Evolutionary conservation across 768 basidiomycete species (phyloP).

Genomic region (Naganishia antarctica): DNA sequence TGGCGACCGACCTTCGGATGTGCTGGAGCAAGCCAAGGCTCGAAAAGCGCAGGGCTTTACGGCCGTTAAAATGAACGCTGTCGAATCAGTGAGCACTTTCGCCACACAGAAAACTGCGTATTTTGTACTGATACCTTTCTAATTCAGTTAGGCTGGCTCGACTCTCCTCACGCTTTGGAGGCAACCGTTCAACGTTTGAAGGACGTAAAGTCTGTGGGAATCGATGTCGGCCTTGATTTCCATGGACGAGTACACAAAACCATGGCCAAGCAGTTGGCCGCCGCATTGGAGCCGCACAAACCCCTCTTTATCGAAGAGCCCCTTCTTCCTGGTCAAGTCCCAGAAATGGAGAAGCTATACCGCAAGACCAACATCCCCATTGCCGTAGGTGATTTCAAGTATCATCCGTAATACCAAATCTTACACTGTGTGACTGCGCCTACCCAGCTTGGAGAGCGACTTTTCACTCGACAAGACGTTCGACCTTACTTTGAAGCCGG

Average conservation of each 20-base stretch:
- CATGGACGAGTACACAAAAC: constrained; percentile 47
- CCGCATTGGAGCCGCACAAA: constrained; percentile 43
- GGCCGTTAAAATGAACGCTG: constrained; percentile 52
- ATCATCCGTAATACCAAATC: constrained; percentile 52
- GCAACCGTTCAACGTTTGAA: constrained; percentile 42
- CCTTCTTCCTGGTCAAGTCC: constrained; percentile 41
- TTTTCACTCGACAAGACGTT: constrained; percentile 43
- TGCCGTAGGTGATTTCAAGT: constrained; percentile 56
- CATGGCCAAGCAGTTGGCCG: constrained; percentile 47
- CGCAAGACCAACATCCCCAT: constrained; percentile 60
- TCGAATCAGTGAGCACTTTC: constrained; percentile 65
- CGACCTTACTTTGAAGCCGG: constrained; percentile 46
- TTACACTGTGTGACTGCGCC: constrained; percentile 51
- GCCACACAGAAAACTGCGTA: constrained; percentile 60
- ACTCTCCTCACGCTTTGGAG: constrained; percentile 44
- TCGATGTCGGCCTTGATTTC: constrained; percentile 48
- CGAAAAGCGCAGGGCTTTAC: constrained; percentile 47
- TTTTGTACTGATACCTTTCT: constrained; percentile 56
- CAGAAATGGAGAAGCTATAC: constrained; percentile 55
- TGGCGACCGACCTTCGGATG: constrained; percentile 44
- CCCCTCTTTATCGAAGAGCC: constrained; percentile 48
- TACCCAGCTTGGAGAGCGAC: constrained; percentile 44
- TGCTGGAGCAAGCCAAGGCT: constrained; percentile 44
- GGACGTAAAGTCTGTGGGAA: constrained; percentile 37
- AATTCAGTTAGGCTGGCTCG: constrained; percentile 55